Conservation (phyloP, 768 basidiomycete species). For the Hericium coralloides region DNA sequence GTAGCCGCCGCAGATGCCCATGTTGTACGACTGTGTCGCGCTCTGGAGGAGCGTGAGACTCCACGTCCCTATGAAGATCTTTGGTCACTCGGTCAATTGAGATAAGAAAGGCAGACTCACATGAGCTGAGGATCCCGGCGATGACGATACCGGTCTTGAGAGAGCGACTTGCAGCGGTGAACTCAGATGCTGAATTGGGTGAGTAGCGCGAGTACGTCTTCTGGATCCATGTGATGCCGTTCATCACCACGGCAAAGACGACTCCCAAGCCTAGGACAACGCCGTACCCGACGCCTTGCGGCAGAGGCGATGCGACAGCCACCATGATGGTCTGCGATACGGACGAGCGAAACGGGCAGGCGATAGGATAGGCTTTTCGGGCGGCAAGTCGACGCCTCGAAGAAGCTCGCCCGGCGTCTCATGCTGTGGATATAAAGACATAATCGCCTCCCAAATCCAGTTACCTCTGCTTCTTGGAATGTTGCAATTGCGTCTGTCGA, state of each 20-base stretch:
- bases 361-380: background rate
- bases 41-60: slow-evolving; percentile 22
- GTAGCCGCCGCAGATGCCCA: slow-evolving; percentile 19
- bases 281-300: slow-evolving; percentile 21
- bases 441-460: too few species aligned
- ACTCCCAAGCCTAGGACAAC: slow-evolving; percentile 23
- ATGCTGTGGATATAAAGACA: too few species aligned
- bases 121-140: slow-evolving; percentile 3
- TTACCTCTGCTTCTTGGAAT: background rate
- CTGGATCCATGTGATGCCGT: slow-evolving; percentile 19
- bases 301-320: slow-evolving; percentile 5
- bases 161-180: slow-evolving; percentile 20
- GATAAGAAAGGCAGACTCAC: background rate
- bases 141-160: slow-evolving; percentile 13
- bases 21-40: slow-evolving; percentile 20
- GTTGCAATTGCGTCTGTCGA: background rate
- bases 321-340: background rate
- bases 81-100: background rate
- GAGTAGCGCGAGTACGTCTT: slow-evolving; percentile 21
- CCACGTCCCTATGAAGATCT: slow-evolving; percentile 24
- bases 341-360: background rate
- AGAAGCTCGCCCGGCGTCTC: too few species aligned
- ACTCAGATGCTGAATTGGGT: slow-evolving; percentile 20
- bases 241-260: slow-evolving; percentile 22
- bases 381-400: too few species aligned